These are phyloP conservation scores for Diplosphaera chodatii DNA, from an alignment of 139 green algal genomes.

Conservation along the genomic window DNA sequence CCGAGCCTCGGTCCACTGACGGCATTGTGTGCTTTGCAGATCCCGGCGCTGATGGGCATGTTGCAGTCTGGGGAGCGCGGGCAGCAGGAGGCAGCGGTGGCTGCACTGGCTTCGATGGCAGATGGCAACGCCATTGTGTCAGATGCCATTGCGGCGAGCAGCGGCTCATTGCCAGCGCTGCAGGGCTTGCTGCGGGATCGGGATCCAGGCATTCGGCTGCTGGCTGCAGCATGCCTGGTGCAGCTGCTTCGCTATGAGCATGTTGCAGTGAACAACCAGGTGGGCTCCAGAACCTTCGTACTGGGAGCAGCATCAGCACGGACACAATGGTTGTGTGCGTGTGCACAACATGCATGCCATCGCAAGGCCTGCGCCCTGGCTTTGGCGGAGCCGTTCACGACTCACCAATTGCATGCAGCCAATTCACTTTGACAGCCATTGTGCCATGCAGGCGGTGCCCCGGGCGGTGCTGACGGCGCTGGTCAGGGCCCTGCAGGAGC, in stretches of 20 bases:
- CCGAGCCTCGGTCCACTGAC: too few relatives aligned
- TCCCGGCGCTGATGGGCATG: conserved; percentile 34
- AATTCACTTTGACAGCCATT: too few relatives aligned
- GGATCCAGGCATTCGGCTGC: conserved; percentile 20
- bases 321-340: too few relatives aligned
- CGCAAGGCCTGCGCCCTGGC: too few relatives aligned
- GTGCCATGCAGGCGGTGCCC: conserved; percentile 18
- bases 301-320: too few relatives aligned
- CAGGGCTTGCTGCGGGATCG: conserved; percentile 31
- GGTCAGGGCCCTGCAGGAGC: conserved; percentile 51
- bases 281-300: too few relatives aligned
- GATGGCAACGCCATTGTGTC: conserved; percentile 23
- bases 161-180: conserved; percentile 2
- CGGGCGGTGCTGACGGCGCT: conserved; percentile 43
- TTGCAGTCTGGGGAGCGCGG: conserved; percentile 7
- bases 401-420: too few relatives aligned
- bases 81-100: conserved; percentile 38
- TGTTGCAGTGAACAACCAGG: not conserved
- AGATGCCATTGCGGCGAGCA: conserved; percentile 13
- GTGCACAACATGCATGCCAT: too few relatives aligned
- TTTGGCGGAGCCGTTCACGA: too few relatives aligned
- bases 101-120: conserved; percentile 46
- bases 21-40: too few relatives aligned
- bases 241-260: conserved; percentile 29
- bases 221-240: conserved; percentile 42